Evolutionary conservation across 345 rosid species (phyloP).

Genomic region (Trapa incisa): DNA sequence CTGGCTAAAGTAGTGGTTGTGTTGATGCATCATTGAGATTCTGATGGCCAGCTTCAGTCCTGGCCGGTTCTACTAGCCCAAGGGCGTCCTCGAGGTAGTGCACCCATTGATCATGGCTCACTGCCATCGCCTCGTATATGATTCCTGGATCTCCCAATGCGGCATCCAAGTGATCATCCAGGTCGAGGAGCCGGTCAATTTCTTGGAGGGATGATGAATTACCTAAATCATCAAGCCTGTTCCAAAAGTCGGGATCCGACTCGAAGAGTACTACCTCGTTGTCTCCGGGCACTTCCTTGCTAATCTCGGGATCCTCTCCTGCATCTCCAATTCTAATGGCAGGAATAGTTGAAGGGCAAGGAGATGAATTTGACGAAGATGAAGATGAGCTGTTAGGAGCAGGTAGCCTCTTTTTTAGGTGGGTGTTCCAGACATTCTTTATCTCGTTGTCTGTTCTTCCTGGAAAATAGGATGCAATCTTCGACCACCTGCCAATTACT

Average conservation of each 20-base stretch:
- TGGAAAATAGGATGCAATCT: slow-evolving; percentile 63
- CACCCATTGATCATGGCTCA: slow-evolving; percentile 36
- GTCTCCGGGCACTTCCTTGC: neutral
- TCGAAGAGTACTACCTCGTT: slow-evolving; percentile 15
- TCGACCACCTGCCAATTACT: slow-evolving; percentile 59
- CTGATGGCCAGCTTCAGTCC: neutral
- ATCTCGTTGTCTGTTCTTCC: slow-evolving; percentile 95
- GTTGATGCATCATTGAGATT: neutral
- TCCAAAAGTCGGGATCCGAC: slow-evolving; percentile 58
- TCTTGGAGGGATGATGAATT: slow-evolving; percentile 4
- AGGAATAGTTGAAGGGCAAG: neutral
- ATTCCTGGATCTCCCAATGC: neutral
- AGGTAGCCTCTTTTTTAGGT: slow-evolving; percentile 61
- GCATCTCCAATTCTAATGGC: neutral
- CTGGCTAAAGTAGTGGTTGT: neutral
- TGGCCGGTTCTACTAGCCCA: slow-evolving; percentile 24
- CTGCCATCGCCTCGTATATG: slow-evolving; percentile 17
- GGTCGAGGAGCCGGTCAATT: neutral
- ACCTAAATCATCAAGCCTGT: slow-evolving; percentile 41
- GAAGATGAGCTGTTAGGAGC: slow-evolving; percentile 18
- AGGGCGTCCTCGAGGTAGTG: slow-evolving; percentile 54
- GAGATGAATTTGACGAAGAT: slow-evolving; percentile 21
- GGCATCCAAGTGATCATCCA: neutral
- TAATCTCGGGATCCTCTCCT: neutral
- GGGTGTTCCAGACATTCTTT: slow-evolving; percentile 84